Evolutionary conservation across 2,329 filamentous ascomycete genomes (phyloP).

Genomic region (Colletotrichum zoysiae): DNA sequence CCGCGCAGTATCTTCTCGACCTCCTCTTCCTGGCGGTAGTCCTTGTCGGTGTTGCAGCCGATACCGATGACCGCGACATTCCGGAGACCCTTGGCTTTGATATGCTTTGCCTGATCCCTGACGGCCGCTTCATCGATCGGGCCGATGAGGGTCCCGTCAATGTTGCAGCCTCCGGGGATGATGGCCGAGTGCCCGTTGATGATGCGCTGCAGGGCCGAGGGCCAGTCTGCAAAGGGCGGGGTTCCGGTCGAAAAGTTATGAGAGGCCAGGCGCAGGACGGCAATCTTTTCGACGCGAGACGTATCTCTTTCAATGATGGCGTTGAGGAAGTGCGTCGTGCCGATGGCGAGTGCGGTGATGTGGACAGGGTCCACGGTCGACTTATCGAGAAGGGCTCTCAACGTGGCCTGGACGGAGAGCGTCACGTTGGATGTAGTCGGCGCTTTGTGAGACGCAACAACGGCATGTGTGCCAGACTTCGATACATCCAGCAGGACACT

Average conservation of each 20-base stretch:
- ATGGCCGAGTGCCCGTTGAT: slow-evolving; percentile 44
- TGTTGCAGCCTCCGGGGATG: slow-evolving; percentile 44
- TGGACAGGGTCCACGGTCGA: slow-evolving; percentile 49
- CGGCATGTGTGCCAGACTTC: slow-evolving; percentile 31
- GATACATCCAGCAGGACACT: slow-evolving; percentile 61
- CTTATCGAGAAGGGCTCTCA: slow-evolving; percentile 56
- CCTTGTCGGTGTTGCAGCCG: slow-evolving; percentile 69
- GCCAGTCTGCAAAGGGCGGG: slow-evolving; percentile 67
- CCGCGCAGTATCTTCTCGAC: slow-evolving; percentile 61
- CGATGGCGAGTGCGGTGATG: slow-evolving; percentile 64
- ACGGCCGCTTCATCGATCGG: slow-evolving; percentile 37
- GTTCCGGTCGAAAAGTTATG: slow-evolving; percentile 63
- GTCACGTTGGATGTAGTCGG: slow-evolving; percentile 63
- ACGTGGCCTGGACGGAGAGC: slow-evolving; percentile 59
- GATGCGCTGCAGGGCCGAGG: slow-evolving; percentile 56
- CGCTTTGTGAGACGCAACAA: slow-evolving; percentile 55
- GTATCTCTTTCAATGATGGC: slow-evolving; percentile 67
- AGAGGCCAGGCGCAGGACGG: slow-evolving; percentile 66
- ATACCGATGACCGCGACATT: slow-evolving; percentile 68
- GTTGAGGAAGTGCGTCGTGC: slow-evolving; percentile 71
- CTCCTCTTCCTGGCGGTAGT: slow-evolving; percentile 63
- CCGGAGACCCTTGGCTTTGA: slow-evolving; percentile 46
- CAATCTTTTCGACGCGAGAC: slow-evolving; percentile 61
- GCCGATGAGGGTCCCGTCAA: slow-evolving; percentile 44
- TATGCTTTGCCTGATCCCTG: slow-evolving; percentile 38